Evolutionary conservation across 2,329 filamentous ascomycete genomes (phyloP), one percentile per base, ranked within the genome.

Genomic region (Paraphoma sp.): DNA sequence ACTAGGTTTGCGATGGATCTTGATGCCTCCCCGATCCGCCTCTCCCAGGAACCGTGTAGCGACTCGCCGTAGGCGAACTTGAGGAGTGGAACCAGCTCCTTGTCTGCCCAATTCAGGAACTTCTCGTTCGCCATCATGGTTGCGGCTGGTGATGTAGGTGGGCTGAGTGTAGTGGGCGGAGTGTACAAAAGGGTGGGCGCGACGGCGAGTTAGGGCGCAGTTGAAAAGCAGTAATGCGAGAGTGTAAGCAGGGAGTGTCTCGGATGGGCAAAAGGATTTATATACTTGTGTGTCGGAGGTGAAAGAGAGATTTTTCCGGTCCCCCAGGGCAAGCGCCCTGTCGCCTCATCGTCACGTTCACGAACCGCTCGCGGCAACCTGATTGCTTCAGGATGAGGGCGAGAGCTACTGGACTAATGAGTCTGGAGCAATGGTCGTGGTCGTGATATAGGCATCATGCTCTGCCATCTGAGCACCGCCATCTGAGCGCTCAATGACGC

Each of bases 21-120:
- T 12, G 42, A 40, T 6, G 51, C 57, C 6, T 33, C 12, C 6
- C 30, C 12, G 4, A 60, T 33, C 1, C 12, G n/a, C 10, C 48
- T 14, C 10, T 45, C 11, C 60, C 57, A 55, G 5, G 42, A 36
- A 12, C 12, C 6, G 12, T 40, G 18, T 6, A 9, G 42, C 2
- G 51, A 10, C 10, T 55, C 16, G 1, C 29, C 10, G 12, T 44
- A 60, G 14, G 43, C 51, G 0, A 18, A 17, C 29, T 48, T 18
- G 6, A 62, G 50, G 10, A 62, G 53, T 1, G 57, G 52, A 6
- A 62, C 46, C 0, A 62, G 52, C 31, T 62, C 60, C 2, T 36
- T 2, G 11, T 41, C 12, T 1, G 42, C 52, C 60, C 57, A 62
- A 2, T 23, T 9, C 23, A 23, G 23, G 23, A 23, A 23, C 23